A percentile compares a stretch with the other conserved stretches of the same genome.
Evolutionary conservation across 2,329 filamentous ascomycete genomes (phyloP).

Genomic region (Phyllosticta citribraziliensis): DNA sequence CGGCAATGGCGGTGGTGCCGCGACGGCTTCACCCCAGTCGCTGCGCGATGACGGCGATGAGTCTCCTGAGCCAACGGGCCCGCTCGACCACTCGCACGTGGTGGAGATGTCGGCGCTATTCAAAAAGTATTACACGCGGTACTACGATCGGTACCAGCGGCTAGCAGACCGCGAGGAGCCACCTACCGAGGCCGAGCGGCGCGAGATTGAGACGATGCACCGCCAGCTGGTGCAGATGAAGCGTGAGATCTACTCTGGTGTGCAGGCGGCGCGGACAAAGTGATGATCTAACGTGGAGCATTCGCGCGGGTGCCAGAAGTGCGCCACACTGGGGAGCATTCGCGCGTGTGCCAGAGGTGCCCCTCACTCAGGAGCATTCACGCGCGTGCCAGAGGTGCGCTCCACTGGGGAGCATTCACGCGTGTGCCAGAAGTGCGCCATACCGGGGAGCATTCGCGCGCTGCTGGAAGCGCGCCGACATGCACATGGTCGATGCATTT

Average conservation of each 20-base stretch:
- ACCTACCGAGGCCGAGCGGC: constrained; percentile 41
- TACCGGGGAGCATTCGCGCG: too few species aligned
- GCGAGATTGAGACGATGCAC: constrained; percentile 46
- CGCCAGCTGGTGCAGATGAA: constrained; percentile 46
- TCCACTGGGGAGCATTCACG: too few species aligned
- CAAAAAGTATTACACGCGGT: constrained; percentile 49
- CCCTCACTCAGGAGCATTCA: too few species aligned
- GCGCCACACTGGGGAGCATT: too few species aligned
- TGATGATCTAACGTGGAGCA: background rate
- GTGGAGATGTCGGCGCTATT: constrained; percentile 42
- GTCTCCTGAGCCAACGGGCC: constrained; percentile 25
- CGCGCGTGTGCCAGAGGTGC: too few species aligned
- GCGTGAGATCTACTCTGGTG: constrained; percentile 41
- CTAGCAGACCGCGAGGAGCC: constrained; percentile 38
- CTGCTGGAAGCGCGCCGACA: too few species aligned
- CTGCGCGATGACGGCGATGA: constrained; percentile 22
- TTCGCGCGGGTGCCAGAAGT: too few species aligned
- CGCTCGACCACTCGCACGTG: constrained; percentile 26
- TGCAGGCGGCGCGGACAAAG: constrained; percentile 1
- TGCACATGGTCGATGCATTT: too few species aligned
- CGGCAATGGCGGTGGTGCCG: constrained; percentile 1
- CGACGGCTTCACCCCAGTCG: constrained; percentile 1
- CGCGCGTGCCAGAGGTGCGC: too few species aligned
- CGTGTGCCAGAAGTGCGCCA: too few species aligned
- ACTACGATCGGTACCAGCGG: constrained; percentile 45